These are phyloP conservation scores for Gentiana macrophylla DNA, from an alignment of 257 asterid species.

Conservation along the genomic window DNA sequence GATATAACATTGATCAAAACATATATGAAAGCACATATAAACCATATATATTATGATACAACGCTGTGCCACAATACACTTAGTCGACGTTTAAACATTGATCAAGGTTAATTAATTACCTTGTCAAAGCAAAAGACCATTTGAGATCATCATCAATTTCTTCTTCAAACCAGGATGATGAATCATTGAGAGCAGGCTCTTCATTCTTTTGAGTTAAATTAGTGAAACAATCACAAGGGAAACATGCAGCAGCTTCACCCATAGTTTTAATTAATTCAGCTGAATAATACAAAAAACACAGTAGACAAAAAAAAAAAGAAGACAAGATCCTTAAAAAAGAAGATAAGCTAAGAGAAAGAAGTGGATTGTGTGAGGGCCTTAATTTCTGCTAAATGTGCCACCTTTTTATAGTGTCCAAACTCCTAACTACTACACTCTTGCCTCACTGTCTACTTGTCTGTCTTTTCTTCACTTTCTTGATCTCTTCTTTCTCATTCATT, in stretches of 20 bases:
- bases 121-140: conserved; percentile 91
- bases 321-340: background rate
- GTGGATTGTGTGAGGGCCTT: conserved; percentile 4
- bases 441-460: too few species aligned
- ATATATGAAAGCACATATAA: too few species aligned
- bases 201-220: conserved; percentile 11
- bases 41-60: too few species aligned
- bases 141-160: conserved; percentile 80
- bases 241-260: conserved; percentile 64
- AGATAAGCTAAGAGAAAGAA: background rate
- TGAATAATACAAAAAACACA: background rate
- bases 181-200: conserved; percentile 22
- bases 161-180: conserved; percentile 83
- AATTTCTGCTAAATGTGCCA: background rate
- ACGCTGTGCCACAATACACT: background rate
- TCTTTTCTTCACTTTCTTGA: too few species aligned
- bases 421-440: too few species aligned
- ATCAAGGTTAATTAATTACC: conserved; percentile 20
- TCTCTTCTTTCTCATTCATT: too few species aligned
- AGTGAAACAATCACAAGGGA: conserved; percentile 46
- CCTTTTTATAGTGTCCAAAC: conserved; percentile 8
- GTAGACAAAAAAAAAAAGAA: background rate
- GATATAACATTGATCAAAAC: too few species aligned
- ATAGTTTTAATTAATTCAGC: conserved; percentile 5
- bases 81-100: background rate